Evolutionary conservation across 352 stramenopile genomes (phyloP), one percentile per base, ranked within the genome.

Genomic region (Peronospora destructor): DNA sequence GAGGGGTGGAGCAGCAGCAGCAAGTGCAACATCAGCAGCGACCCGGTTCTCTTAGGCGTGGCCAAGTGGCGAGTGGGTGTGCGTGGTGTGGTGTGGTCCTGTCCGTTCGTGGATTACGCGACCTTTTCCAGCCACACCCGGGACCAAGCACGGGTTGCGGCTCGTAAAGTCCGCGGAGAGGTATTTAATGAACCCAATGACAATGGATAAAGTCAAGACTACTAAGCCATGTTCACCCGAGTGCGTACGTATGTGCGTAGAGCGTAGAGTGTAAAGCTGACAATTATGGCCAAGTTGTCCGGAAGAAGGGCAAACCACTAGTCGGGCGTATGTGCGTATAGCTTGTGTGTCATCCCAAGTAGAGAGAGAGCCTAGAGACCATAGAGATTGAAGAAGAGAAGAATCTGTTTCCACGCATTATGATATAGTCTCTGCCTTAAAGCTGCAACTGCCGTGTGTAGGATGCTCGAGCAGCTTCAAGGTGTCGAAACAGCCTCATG

Each of bases 141-240:
- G 33, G 35, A 33, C 28, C 35, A 36, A 28, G 17, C 49, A 50
- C 43, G 34, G 41, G 34, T 34, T 61, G 49, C 32, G 49, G 49
- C 45, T 53, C 54, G 45, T 61, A 51, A 40, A 45, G 43, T 53
- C 46, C 51, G 43, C 50, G 46, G 45, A 61, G 61, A 69, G 52
- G 51, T 69, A 69, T 69, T 69, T 69, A 69, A 66, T 63, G 56
- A 59, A 62, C 41, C 43, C 50, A 49, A 68, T 64, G 48, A 32
- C 37, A 64, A 61, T 52, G 55, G 55, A 63, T 60, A 49, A 65
- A 68, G 59, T 68, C 55, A 57, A 61, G 56, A 59, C 36, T 53
- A 53, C 39, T 45, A 57, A 6, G 48, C 60, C 61, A 40, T 59
- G 56, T 59, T 68, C 50, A 49, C 49, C 54, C 55, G 34, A 43